Evolutionary conservation across 495 filamentous ascomycete species (phyloP).

Genomic region (Aeminium ludgeri): DNA sequence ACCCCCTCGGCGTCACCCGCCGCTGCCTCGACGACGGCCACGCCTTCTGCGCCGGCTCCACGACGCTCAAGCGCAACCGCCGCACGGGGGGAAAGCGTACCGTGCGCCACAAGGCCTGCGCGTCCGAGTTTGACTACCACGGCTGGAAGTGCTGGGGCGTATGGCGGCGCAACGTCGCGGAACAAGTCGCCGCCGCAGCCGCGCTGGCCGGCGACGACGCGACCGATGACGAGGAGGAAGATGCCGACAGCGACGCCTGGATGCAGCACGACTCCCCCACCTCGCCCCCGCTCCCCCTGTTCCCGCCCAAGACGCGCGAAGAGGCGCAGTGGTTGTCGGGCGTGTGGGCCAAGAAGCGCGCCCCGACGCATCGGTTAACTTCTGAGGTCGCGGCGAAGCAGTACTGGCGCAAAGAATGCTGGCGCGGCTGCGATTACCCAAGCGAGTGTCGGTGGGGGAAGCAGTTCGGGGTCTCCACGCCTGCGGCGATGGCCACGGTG

Average conservation of each 20-base stretch:
- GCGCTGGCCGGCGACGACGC: no score
- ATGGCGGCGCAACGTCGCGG: conserved; percentile 20
- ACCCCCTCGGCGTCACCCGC: conserved; percentile 28
- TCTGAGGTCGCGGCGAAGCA: not conserved
- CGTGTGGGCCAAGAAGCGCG: not conserved
- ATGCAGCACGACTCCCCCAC: no score
- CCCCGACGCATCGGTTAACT: not conserved
- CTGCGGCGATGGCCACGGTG: not conserved
- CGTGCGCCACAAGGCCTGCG: conserved; percentile 26
- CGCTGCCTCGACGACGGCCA: conserved; percentile 35
- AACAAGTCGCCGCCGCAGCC: conserved; percentile 2
- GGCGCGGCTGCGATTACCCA: conserved; percentile 23
- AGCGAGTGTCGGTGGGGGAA: conserved; percentile 26
- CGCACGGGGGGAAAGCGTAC: conserved; percentile 13
- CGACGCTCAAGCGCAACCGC: conserved; percentile 18
- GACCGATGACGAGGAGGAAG: no score
- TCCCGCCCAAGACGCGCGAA: not conserved
- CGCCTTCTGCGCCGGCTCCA: conserved; percentile 31
- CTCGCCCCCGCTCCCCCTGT: no score
- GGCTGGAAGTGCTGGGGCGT: conserved; percentile 29
- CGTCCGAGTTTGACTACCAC: conserved; percentile 31
- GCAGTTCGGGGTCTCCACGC: conserved; percentile 10
- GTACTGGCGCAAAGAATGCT: conserved; percentile 20
- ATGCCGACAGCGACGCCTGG: not conserved
- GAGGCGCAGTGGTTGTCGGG: conserved; percentile 2